A percentile compares a stretch with the other conserved stretches of the same genome.
These are phyloP conservation scores for Chrysoporthe cubensis DNA, from an alignment of 2,329 filamentous ascomycete species.

Conservation along the genomic window DNA sequence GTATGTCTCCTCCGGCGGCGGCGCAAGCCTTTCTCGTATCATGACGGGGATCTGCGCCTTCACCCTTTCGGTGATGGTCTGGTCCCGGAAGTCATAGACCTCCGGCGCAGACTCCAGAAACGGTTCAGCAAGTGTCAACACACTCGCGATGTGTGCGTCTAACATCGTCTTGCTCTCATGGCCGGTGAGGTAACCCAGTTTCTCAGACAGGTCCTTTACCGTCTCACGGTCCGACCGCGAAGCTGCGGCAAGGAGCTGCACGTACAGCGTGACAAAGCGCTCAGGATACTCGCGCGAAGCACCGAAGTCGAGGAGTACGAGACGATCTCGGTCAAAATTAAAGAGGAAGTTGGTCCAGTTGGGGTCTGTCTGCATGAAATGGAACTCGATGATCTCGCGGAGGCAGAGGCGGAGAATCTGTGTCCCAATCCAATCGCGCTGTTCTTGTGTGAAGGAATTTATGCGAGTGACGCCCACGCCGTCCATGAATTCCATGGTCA, in stretches of 20 bases:
- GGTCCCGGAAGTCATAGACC: constrained; percentile 88
- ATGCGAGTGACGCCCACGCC: constrained; percentile 86
- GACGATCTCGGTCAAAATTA: constrained; percentile 70
- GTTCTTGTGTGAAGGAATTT: constrained; percentile 73
- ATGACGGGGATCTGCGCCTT: constrained; percentile 88
- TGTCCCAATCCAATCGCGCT: constrained; percentile 95
- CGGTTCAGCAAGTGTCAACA: constrained; percentile 89
- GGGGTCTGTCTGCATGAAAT: constrained; percentile 98
- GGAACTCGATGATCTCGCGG: constrained; percentile 91
- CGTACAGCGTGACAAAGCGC: constrained; percentile 79
- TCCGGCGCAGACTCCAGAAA: constrained; percentile 78
- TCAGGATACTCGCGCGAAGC: constrained; percentile 85
- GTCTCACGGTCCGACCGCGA: constrained; percentile 67
- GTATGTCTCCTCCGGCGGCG: constrained; percentile 97
- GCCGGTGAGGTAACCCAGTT: constrained; percentile 90
- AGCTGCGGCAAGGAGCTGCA: constrained; percentile 79
- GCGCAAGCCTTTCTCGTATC: constrained; percentile 84
- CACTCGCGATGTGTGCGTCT: constrained; percentile 84
- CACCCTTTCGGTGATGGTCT: constrained; percentile 96
- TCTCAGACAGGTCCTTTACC: constrained; percentile 70
- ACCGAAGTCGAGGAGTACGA: constrained; percentile 95
- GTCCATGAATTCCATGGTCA: constrained; percentile 92
- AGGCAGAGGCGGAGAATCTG: constrained; percentile 91
- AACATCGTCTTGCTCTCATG: constrained; percentile 85
- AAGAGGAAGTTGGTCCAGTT: constrained; percentile 99